Evolutionary conservation across 1,139 yeast species (phyloP).

Genomic region (Barnettozyma hawaiiensis): DNA sequence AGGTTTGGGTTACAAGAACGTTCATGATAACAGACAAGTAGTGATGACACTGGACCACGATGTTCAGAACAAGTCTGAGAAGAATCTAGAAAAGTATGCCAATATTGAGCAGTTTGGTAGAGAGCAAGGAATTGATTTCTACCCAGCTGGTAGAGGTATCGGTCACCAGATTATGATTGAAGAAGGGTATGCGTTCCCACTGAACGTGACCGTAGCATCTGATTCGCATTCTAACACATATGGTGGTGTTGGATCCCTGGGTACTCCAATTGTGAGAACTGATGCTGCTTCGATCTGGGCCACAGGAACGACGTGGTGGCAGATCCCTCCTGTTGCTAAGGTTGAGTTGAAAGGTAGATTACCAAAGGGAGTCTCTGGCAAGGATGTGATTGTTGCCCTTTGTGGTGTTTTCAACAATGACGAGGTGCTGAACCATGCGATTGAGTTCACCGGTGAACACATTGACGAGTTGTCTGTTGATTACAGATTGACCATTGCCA

Average conservation of each 20-base stretch:
- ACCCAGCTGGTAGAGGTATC: constrained; percentile 98
- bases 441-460: constrained; percentile 91
- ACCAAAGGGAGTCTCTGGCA: constrained; percentile 88
- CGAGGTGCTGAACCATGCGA: constrained; percentile 94
- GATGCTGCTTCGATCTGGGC: constrained; percentile 99
- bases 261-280: constrained; percentile 96
- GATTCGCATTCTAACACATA: constrained; percentile 97
- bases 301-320: constrained; percentile 99
- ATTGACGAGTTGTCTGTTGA: constrained; percentile 71
- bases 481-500: constrained; percentile 91
- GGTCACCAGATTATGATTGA: constrained; percentile 99
- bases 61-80: constrained; percentile 86
- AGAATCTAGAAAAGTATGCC: constrained; percentile 77
- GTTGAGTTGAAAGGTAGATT: constrained; percentile 80
- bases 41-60: constrained; percentile 97
- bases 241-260: constrained; percentile 94
- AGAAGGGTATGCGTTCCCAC: constrained; percentile 97
- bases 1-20: constrained; percentile 85
- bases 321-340: constrained; percentile 96
- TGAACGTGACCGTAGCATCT: constrained; percentile 89
- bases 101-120: constrained; percentile 87
- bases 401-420: constrained; percentile 95
- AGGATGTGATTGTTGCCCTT: constrained; percentile 92
- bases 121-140: constrained; percentile 91
- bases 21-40: constrained; percentile 81